Conservation (phyloP, 306 rosid species). For the Lathyrus tuberosus region DNA sequence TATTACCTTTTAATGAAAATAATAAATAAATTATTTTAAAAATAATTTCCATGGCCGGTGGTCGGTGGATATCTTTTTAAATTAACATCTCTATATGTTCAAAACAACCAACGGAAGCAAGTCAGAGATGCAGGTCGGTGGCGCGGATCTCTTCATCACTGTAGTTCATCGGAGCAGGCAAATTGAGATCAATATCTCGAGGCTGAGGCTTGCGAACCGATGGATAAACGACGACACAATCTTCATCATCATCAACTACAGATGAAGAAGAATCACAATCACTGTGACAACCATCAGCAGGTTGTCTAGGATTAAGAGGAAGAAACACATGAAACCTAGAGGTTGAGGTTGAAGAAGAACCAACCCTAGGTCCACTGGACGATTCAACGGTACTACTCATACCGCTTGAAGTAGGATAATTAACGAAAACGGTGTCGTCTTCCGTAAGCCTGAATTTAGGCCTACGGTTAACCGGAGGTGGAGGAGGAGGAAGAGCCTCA, state of each 20-base stretch:
- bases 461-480: no score
- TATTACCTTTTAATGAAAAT: no score
- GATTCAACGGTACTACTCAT: slow-evolving; percentile 96
- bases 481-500: no score
- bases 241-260: slow-evolving; percentile 67
- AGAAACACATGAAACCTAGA: slow-evolving; percentile 2
- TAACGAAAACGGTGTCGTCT: slow-evolving; percentile 38
- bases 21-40: no score
- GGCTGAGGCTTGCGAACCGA: slow-evolving; percentile 56
- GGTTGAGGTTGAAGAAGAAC: slow-evolving; percentile 18
- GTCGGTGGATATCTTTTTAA: no score
- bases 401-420: slow-evolving; percentile 77
- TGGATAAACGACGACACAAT: slow-evolving; percentile 32
- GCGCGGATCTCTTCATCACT: slow-evolving; percentile 53
- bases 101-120: neutral
- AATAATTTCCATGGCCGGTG: no score
- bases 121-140: slow-evolving; percentile 59
- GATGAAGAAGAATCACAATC: no score
- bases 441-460: no score
- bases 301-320: no score
- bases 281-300: slow-evolving; percentile 56
- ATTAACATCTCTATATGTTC: no score
- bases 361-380: slow-evolving; percentile 67
- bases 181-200: slow-evolving; percentile 68
- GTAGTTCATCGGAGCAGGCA: slow-evolving; percentile 54